Evolutionary conservation across 352 stramenopile genomes (phyloP).

Genomic region (Elongisporangium anandrum): DNA sequence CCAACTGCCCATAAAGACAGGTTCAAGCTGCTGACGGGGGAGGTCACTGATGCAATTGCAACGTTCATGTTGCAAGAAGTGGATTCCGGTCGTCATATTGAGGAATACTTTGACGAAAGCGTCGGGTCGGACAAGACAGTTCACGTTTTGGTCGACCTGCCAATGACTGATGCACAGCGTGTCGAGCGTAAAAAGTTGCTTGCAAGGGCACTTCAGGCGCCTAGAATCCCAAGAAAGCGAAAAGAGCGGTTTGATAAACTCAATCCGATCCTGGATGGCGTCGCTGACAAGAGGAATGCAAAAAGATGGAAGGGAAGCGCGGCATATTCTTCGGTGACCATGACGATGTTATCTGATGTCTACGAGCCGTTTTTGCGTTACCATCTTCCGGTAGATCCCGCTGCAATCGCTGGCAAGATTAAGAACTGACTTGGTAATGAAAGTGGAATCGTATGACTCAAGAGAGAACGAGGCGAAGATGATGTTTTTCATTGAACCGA

Average conservation of each 20-base stretch:
- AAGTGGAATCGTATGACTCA: too few relatives aligned
- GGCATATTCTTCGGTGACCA: background rate
- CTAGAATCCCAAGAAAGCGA: background rate
- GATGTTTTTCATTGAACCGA: too few relatives aligned
- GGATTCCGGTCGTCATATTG: too few relatives aligned
- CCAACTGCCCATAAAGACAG: too few relatives aligned
- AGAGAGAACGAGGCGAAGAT: too few relatives aligned
- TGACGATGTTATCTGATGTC: background rate
- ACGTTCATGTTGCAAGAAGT: background rate
- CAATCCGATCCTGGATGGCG: background rate
- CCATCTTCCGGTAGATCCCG: too few relatives aligned
- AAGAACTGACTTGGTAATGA: too few relatives aligned
- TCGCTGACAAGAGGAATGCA: background rate
- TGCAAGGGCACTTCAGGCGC: background rate
- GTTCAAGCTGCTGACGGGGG: background rate
- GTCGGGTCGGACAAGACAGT: background rate
- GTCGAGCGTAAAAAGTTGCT: background rate
- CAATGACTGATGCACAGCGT: background rate
- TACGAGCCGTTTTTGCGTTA: too few relatives aligned
- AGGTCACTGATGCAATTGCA: background rate
- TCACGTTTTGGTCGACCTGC: background rate
- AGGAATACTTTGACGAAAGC: background rate
- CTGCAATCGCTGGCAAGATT: too few relatives aligned
- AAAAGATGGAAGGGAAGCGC: too few relatives aligned
- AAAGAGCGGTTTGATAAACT: background rate